phyloP scores from a whole-genome alignment of 2,329 filamentous ascomycete genomes.

The Geosmithia flava region DNA sequence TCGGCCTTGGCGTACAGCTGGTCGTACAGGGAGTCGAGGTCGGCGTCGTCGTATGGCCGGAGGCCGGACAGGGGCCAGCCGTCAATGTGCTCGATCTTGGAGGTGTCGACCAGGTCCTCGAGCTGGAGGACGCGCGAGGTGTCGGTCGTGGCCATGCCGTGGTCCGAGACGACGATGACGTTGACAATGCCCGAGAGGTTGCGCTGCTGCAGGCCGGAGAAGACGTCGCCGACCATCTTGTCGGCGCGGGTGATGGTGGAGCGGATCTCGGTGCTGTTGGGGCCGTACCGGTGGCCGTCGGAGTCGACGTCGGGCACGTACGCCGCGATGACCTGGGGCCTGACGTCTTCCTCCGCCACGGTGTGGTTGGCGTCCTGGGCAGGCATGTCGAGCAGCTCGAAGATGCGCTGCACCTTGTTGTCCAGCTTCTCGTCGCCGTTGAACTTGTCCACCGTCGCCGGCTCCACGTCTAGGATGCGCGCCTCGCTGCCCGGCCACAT shows the following conservation, averaged over 20 bases:
- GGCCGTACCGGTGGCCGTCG: constrained; percentile 79
- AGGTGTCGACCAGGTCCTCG: constrained; percentile 74
- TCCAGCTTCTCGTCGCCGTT: constrained; percentile 64
- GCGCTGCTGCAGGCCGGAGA: constrained; percentile 62
- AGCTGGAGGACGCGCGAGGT: constrained; percentile 70
- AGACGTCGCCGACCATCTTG: constrained; percentile 64
- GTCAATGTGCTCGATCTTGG: constrained; percentile 70
- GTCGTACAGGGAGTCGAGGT: constrained; percentile 57
- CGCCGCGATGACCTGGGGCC: constrained; percentile 84
- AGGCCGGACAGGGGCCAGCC: constrained; percentile 92
- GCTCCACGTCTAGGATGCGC: constrained; percentile 61
- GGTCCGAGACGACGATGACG: constrained; percentile 90
- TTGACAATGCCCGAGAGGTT: constrained; percentile 89
- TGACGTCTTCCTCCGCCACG: constrained; percentile 35
- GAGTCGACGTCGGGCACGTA: constrained; percentile 90
- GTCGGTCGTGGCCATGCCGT: constrained; percentile 95
- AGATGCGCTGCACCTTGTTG: constrained; percentile 65
- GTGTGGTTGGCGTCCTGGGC: constrained; percentile 46
- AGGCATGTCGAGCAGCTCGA: constrained; percentile 76
- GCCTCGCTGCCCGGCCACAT: constrained; percentile 99
- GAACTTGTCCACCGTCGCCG: constrained; percentile 73
- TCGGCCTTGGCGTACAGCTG: constrained; percentile 42
- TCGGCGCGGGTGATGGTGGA: constrained; percentile 71
- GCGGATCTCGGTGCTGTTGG: constrained; percentile 86
- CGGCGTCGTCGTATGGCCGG: constrained; percentile 59